Conservation (phyloP, 371 early-diverging fungal species). For the Actinomortierella wolfii region DNA sequence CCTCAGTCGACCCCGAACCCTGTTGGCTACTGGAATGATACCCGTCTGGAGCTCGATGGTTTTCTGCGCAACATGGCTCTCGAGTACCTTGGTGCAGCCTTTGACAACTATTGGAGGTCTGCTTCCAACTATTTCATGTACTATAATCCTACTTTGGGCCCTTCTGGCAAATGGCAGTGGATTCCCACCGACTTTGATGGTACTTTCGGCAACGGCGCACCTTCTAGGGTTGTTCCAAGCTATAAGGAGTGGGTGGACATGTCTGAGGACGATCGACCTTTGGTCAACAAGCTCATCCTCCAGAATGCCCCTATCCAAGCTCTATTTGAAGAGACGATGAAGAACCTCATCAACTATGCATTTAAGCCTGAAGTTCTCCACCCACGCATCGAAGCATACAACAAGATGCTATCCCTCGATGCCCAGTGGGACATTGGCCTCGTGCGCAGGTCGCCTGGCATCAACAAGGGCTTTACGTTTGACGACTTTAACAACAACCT, state of each 20-base stretch:
- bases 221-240: neutral
- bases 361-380: constrained; percentile 55
- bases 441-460: constrained; percentile 48
- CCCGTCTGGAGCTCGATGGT: constrained; percentile 22
- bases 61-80: constrained; percentile 47
- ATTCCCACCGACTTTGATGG: constrained; percentile 53
- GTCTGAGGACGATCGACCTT: constrained; percentile 4
- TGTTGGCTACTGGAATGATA: constrained; percentile 22
- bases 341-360: constrained; percentile 52
- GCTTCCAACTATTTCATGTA: constrained; percentile 34
- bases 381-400: constrained; percentile 52
- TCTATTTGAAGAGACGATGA: constrained; percentile 50
- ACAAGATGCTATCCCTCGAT: constrained; percentile 52
- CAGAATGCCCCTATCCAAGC: constrained; percentile 13
- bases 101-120: constrained; percentile 32
- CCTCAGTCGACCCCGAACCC: constrained; percentile 6
- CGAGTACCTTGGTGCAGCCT: constrained; percentile 50
- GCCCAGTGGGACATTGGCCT: constrained; percentile 51
- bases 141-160: constrained; percentile 7
- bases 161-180: constrained; percentile 20
- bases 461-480: constrained; percentile 39
- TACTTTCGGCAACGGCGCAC: constrained; percentile 47
- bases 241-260: constrained; percentile 6
- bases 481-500: constrained; percentile 45
- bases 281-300: constrained; percentile 19